These are phyloP conservation scores for Plicaturopsis crispa DNA, from an alignment of 768 basidiomycete species.

Conservation along the genomic window DNA sequence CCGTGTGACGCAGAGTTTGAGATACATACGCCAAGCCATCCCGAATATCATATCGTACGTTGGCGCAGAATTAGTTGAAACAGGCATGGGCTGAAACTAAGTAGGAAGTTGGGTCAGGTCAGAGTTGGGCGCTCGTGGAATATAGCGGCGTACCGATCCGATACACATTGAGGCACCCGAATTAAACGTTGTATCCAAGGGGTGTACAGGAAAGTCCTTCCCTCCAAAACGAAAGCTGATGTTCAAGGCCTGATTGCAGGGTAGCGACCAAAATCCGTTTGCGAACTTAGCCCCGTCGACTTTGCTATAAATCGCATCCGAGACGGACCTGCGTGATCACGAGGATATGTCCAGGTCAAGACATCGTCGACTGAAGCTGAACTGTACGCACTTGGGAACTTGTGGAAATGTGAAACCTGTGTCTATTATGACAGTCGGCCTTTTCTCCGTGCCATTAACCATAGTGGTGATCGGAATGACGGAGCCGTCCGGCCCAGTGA, in stretches of 20 bases:
- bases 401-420: conserved; percentile 66
- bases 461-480: conserved; percentile 35
- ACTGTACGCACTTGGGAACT: conserved; percentile 36
- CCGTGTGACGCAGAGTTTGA: conserved; percentile 1
- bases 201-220: conserved; percentile 51
- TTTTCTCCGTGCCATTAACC: conserved; percentile 36
- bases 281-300: conserved; percentile 44
- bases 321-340: conserved; percentile 30
- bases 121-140: background rate
- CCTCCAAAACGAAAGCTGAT: conserved; percentile 59
- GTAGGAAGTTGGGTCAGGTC: background rate
- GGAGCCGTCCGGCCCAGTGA: conserved; percentile 56
- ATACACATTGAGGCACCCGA: background rate
- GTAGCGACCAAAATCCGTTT: conserved; percentile 48
- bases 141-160: background rate
- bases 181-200: conserved; percentile 34
- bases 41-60: conserved; percentile 63
- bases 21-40: conserved; percentile 58
- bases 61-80: conserved; percentile 7
- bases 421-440: conserved; percentile 58
- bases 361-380: background rate
- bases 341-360: background rate
- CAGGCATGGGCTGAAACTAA: background rate
- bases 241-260: conserved; percentile 58
- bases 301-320: conserved; percentile 55